Evolutionary conservation across 768 basidiomycete species (phyloP), one percentile per base, ranked within the genome.

Genomic region (Dictyophora rubrovolvata): DNA sequence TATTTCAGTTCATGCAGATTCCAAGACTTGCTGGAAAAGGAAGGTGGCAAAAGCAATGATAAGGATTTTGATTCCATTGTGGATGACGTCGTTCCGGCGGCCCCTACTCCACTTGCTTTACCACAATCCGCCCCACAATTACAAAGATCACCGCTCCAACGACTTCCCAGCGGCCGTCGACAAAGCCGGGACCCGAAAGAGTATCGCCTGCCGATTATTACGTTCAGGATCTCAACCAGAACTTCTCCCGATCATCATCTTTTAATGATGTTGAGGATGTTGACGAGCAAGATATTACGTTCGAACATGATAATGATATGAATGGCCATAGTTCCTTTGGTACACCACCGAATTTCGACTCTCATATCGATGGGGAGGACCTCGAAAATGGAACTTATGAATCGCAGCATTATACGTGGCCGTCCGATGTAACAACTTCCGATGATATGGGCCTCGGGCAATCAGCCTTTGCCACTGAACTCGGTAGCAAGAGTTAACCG

Each of bases 1-100:
- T 20, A 63, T 91, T 16, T 86, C 89, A 1, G 70, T 75, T 11
- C 85, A 79, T 60, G 93, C 93, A 20, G 93, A 93, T 0, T 95
- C 63, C 86, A 84, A 63, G 76, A 83, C 54, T 79, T 82, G 22
- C 68, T 94, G 34, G 79, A 80, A 33, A 80, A 84, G 52, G 79
- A 84, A 36, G 83, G 42, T 64, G 66, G 53, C 68, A 74, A 34
- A 68, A 68, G 70, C 16, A 67, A 71, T 16, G 75, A 75, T 33
- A 72, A 77, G 36, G n/a, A 42, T 42, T 66, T 75, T 9, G 69
- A 69, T 53, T 61, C 71, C 33, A 65, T 69, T 48, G 65, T 65
- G 21, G 61, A 65, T 37, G 22, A 72, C 28, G 71, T 61, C 36
- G 68, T 64, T 0, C 65, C n/a, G n/a, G n/a, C 74, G 55, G 67